These are phyloP conservation scores for Calamus simplicifolius DNA, from an alignment of 176 grass and related monocot species.

Conservation along the genomic window DNA sequence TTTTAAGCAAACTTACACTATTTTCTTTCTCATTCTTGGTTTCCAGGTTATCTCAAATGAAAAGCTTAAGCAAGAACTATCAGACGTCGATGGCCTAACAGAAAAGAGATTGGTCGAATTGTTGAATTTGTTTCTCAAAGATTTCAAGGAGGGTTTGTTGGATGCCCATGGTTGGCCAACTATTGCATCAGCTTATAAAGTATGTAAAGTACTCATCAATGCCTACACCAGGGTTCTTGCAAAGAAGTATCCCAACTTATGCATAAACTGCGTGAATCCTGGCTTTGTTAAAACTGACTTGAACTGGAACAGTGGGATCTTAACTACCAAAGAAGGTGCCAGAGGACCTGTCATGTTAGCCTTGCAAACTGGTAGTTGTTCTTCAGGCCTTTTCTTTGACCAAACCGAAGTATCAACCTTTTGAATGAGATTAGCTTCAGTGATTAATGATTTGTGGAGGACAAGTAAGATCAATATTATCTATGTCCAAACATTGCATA, in stretches of 20 bases:
- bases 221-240: slow-evolving; percentile 48
- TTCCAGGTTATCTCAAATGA: slow-evolving; percentile 27
- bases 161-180: slow-evolving; percentile 26
- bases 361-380: slow-evolving; percentile 18
- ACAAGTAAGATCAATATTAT: too few relatives aligned
- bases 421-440: neutral
- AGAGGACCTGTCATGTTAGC: slow-evolving; percentile 28
- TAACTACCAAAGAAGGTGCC: slow-evolving; percentile 39
- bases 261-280: slow-evolving; percentile 33
- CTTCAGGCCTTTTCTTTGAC: slow-evolving; percentile 42
- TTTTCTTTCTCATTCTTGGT: slow-evolving; percentile 12
- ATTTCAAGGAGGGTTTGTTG: slow-evolving; percentile 26
- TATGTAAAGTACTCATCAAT: slow-evolving; percentile 33
- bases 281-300: slow-evolving; percentile 52
- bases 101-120: slow-evolving; percentile 39
- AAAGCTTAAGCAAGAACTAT: slow-evolving; percentile 33
- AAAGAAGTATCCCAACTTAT: slow-evolving; percentile 21
- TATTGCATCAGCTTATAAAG: slow-evolving; percentile 25
- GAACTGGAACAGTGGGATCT: slow-evolving; percentile 19
- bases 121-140: slow-evolving; percentile 16
- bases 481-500: too few relatives aligned
- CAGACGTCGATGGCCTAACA: slow-evolving; percentile 18
- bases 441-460: too few relatives aligned
- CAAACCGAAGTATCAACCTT: slow-evolving; percentile 22
- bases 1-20: too few relatives aligned